These are phyloP conservation scores for Penicillium psychrosexuale DNA, from an alignment of 2,329 filamentous ascomycete species.

Conservation along the genomic window DNA sequence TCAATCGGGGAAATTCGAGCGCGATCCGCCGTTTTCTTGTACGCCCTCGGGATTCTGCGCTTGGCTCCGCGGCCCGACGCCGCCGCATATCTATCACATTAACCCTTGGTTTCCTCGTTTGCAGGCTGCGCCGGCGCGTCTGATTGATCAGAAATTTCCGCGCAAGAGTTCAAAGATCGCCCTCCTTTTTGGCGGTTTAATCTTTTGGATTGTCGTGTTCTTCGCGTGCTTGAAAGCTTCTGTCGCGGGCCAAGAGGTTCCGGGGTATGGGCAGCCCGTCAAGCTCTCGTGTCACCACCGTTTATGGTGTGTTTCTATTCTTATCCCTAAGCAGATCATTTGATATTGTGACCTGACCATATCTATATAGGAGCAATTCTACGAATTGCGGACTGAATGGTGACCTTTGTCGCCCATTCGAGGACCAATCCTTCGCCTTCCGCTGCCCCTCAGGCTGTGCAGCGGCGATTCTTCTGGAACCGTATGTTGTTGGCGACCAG, in stretches of 20 bases:
- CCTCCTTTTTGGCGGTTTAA: slow-evolving; percentile 26
- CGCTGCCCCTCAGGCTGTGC: slow-evolving; percentile 58
- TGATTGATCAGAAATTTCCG: slow-evolving; percentile 32
- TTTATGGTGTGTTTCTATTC: slow-evolving; percentile 43
- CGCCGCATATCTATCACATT: slow-evolving; percentile 35
- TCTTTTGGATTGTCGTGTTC: slow-evolving; percentile 36
- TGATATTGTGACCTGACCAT: background rate
- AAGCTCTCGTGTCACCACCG: slow-evolving; percentile 35
- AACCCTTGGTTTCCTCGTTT: slow-evolving; percentile 32
- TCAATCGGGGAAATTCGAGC: background rate
- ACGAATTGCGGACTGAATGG: slow-evolving; percentile 56
- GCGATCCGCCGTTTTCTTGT: slow-evolving; percentile 24
- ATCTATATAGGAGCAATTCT: slow-evolving; percentile 30
- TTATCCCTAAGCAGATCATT: background rate
- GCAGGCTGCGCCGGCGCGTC: slow-evolving; percentile 34
- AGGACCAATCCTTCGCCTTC: slow-evolving; percentile 54
- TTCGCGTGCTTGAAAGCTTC: slow-evolving; percentile 31
- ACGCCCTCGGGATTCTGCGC: slow-evolving; percentile 20
- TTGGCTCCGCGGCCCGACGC: slow-evolving; percentile 33
- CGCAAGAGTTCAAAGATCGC: slow-evolving; percentile 22
- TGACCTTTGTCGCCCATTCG: slow-evolving; percentile 56
- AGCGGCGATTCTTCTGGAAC: slow-evolving; percentile 51
- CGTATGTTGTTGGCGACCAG: slow-evolving; percentile 56
- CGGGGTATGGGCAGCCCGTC: slow-evolving; percentile 35
- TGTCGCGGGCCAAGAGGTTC: slow-evolving; percentile 29